Percentiles rank a stretch among this genome's conserved stretches.
phyloP scores from a whole-genome alignment of 2,329 filamentous ascomycete genomes.

The Colletotrichum navitas region DNA sequence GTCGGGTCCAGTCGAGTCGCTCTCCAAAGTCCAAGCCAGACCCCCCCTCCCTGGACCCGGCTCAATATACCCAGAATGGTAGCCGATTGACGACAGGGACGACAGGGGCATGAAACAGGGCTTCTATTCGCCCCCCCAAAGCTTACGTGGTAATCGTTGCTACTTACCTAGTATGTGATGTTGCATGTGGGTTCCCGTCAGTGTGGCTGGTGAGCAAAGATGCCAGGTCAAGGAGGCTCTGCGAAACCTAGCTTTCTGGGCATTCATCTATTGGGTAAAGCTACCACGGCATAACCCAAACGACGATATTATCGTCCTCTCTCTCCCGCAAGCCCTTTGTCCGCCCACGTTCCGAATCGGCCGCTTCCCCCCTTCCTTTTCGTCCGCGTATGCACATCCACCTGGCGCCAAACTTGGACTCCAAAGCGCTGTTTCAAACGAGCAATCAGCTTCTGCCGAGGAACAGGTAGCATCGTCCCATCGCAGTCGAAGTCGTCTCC shows the following conservation, averaged over 20 bases:
- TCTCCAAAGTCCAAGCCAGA: not conserved
- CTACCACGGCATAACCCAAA: slow-evolving; percentile 2
- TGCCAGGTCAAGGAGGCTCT: slow-evolving; percentile 21
- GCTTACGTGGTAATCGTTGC: not conserved
- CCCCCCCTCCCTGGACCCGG: not conserved
- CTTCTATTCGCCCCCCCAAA: not conserved
- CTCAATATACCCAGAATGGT: slow-evolving; percentile 5
- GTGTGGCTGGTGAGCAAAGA: slow-evolving; percentile 21
- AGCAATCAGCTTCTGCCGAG: not conserved
- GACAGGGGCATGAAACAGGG: slow-evolving; percentile 28
- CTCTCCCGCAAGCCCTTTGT: not conserved
- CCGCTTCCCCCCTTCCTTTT: not conserved
- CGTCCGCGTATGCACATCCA: slow-evolving; percentile 16
- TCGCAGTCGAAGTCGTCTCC: not conserved
- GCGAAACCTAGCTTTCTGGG: slow-evolving; percentile 17
- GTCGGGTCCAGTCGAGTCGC: slow-evolving; percentile 20
- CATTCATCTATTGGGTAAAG: slow-evolving; percentile 38
- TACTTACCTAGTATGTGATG: no score
- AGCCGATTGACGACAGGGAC: slow-evolving; percentile 1
- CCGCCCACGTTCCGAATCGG: slow-evolving; percentile 27
- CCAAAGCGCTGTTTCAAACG: slow-evolving; percentile 25
- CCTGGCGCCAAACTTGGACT: not conserved
- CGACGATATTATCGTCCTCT: not conserved
- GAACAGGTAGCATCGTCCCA: not conserved
- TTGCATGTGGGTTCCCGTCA: no score